A percentile compares a stretch with the other conserved stretches of the same genome.
phyloP scores from a whole-genome alignment of 345 rosid genomes.

The Sonneratia caseolaris region DNA sequence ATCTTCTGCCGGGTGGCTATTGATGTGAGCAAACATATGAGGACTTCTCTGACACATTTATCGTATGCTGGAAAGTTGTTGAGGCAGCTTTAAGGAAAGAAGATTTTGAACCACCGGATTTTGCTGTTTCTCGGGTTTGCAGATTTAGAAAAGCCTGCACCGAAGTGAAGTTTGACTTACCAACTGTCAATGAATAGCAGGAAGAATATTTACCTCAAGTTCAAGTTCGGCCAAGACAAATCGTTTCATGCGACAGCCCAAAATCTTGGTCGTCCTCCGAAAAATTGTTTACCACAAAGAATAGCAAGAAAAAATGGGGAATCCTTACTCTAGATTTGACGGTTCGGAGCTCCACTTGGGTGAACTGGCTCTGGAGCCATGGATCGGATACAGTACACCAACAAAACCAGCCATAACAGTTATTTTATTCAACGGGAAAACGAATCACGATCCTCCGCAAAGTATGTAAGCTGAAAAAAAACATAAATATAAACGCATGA shows the following conservation, averaged over 20 bases:
- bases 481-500: not conserved
- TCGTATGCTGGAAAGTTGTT: slow-evolving; percentile 81
- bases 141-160: slow-evolving; percentile 60
- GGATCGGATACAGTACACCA: slow-evolving; percentile 92
- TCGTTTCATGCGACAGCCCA: slow-evolving; percentile 8
- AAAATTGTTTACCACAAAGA: not conserved
- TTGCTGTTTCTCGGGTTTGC: slow-evolving; percentile 51
- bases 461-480: not conserved
- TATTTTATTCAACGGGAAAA: slow-evolving; percentile 10
- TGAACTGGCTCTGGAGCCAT: slow-evolving; percentile 96
- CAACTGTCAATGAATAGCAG: not conserved
- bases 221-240: not conserved
- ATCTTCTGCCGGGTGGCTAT: slow-evolving; percentile 70
- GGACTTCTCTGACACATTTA: slow-evolving; percentile 79
- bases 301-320: not conserved
- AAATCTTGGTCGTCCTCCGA: not conserved
- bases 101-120: slow-evolving; percentile 53
- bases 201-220: not conserved
- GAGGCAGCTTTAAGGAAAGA: slow-evolving; percentile 80
- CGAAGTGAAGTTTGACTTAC: not conserved
- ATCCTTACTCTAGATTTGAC: slow-evolving; percentile 72
- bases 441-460: slow-evolving; percentile 1
- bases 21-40: slow-evolving; percentile 86
- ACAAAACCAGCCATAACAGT: slow-evolving; percentile 67
- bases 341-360: slow-evolving; percentile 94